Base-by-base conservation (phyloP, 1,284 basidiomycete genomes). In the Malassezia japonica region DNA sequence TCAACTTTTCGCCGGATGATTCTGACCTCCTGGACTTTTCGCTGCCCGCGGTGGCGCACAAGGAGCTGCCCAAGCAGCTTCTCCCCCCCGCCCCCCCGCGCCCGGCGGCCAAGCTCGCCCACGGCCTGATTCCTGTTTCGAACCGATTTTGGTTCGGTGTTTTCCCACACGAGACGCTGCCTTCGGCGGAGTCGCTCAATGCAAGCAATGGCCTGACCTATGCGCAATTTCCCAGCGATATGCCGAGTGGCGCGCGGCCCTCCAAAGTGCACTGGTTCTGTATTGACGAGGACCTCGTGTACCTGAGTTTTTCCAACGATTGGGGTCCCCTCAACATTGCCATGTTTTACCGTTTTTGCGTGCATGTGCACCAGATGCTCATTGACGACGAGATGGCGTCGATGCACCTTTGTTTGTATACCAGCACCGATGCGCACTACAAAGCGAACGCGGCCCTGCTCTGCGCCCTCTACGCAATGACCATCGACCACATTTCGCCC, bases 361-460 rank as follows among this genome's bases (percentile, higher is more conserved):
- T 94, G 39, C 80, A 86, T 60, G 84, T 95, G 42, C 60, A 64
- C 46, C 62, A 66, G 35, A 57, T 67, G 55, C 52, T 67, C 18
- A 59, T 60, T 23, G 59, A 46, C 16, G n/a, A 37, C 21, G 39
- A 28, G 42, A 43, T 50, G 40, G 57, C 49, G 21, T 28, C 23
- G 8, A 79, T 84, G 64, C 79, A 84, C 31, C 78, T 99, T 16
- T 86, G 95, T 18, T 78, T 99, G 16, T 98, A 94, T 74, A 86
- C 90, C 10, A 85, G 85, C 13, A 80, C 82, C 63, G 84, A 89
- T 58, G 84, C 91, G 2, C 80, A 83, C 57, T 78, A 80, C 57
- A 98, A 96, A 74, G 88, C 91, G 4, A 98, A 96, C 69, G 86
- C 92, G 2, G 90, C 90, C 0, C 76, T 96, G 31, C 76, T 98